Base-by-base conservation (phyloP, 202 grass and related monocot genomes). In the Carex sylvatica region DNA sequence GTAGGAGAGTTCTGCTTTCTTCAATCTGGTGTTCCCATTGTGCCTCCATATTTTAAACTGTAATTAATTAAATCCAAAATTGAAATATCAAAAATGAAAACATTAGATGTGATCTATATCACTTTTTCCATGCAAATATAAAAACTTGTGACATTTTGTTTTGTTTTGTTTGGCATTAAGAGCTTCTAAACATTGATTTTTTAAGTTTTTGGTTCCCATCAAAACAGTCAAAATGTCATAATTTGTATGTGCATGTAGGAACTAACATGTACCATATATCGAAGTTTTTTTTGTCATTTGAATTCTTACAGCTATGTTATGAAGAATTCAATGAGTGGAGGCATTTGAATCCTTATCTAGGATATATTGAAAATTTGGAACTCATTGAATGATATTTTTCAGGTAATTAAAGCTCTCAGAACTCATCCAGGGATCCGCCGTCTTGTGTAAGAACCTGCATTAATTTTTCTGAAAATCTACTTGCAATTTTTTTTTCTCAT, bases 381-480 rank as follows among this genome's bases (percentile, higher is more conserved):
- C 5, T 66, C 61, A 82, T 82, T 53, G 12, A 53, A n/a, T 82
- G 61, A 82, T 55, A 69, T 86, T 84, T 90, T 81, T 56, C 83
- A 95, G 93, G 96, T 99, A 58, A 87, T 99, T 84, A 95, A 96
- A 89, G 87, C 89, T 85, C 84, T 99, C 80, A 99, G 93, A 82
- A 93, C 93, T 59, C 93, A 99, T 86, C 96, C 96, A 80, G 86
- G 88, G 23, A 95, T 99, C 52, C 91, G 93, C 65, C 96, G 88
- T 11, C 93, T 99, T 74, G 91, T 99, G 93, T 99, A 96, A 85
- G 91, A 40, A 40, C 56, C 22, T 80, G 13, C 19, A 40, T 30
- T n/a, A 46, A 56, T 23, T 6, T 64, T 54, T 51, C 44, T 61
- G 13, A 22, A 66, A 23, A 67, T 85, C 10, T 24, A 80, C 14